Conservation (phyloP, 2,329 filamentous ascomycete species). For the Fusarium solani-melongenae region DNA sequence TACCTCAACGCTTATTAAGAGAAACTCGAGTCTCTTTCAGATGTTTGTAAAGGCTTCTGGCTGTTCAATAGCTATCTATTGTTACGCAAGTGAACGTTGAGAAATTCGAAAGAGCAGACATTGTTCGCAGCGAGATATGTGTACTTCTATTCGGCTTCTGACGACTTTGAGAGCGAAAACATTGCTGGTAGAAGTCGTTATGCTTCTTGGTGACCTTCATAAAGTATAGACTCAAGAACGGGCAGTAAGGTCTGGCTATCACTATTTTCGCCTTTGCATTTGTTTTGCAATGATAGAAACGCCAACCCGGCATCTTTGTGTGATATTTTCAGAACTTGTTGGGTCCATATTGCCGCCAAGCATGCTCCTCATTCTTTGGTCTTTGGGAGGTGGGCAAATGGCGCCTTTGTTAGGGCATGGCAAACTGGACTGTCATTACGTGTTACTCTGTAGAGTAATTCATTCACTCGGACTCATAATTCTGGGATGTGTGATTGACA, state of each 20-base stretch:
- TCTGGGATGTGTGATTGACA: neutral
- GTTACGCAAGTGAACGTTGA: neutral
- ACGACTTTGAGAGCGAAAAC: neutral
- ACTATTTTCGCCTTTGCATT: neutral
- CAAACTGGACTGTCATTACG: neutral
- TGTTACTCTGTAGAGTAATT: neutral
- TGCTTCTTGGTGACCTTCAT: neutral
- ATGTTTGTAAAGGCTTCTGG: neutral
- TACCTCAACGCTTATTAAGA: neutral
- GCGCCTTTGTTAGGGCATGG: neutral
- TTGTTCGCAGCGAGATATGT: neutral
- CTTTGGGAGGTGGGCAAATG: neutral
- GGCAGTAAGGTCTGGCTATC: neutral
- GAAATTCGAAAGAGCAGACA: neutral
- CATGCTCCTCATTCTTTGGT: neutral
- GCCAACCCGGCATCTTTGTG: neutral
- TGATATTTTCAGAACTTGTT: neutral
- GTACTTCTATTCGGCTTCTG: neutral
- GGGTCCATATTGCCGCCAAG: constrained; percentile 1
- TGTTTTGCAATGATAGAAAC: neutral
- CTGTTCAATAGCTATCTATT: neutral
- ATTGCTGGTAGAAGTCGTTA: neutral
- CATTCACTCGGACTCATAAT: neutral
- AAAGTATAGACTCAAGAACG: neutral
- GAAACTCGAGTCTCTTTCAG: neutral